A percentile compares a stretch with the other conserved stretches of the same genome.
phyloP scores from a whole-genome alignment of 129 eudicot species.

The Tagetes erecta region DNA sequence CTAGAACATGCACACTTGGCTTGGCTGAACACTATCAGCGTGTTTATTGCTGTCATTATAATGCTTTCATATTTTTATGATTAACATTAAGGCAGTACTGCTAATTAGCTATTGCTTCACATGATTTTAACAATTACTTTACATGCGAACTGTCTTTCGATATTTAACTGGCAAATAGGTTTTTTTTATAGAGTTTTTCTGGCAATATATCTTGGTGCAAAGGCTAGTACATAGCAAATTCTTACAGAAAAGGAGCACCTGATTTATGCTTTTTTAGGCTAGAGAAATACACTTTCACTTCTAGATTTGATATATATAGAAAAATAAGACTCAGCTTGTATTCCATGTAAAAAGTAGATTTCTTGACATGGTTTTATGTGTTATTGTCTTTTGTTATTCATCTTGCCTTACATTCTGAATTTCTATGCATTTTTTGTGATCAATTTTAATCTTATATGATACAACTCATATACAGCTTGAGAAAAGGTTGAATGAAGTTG shows the following conservation, averaged over 20 bases:
- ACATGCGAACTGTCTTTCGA: constrained; percentile 13
- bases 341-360: background rate
- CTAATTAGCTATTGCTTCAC: background rate
- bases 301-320: background rate
- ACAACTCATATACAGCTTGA: constrained; percentile 57
- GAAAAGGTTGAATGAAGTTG: constrained; percentile 63
- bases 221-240: background rate
- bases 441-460: constrained; percentile 20
- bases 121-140: background rate
- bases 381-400: background rate
- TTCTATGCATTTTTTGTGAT: background rate
- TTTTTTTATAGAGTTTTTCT: constrained; percentile 8
- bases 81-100: background rate
- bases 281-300: background rate
- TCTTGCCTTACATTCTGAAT: background rate
- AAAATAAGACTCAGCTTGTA: background rate
- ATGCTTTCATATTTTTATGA: background rate
- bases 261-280: background rate
- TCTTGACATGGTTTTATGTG: background rate
- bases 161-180: background rate
- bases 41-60: background rate
- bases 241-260: background rate
- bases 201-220: background rate
- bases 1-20: background rate
- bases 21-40: background rate